Evolutionary conservation across 805 yeast genomes (phyloP).

Genomic region (Huiozyma sinensis): DNA sequence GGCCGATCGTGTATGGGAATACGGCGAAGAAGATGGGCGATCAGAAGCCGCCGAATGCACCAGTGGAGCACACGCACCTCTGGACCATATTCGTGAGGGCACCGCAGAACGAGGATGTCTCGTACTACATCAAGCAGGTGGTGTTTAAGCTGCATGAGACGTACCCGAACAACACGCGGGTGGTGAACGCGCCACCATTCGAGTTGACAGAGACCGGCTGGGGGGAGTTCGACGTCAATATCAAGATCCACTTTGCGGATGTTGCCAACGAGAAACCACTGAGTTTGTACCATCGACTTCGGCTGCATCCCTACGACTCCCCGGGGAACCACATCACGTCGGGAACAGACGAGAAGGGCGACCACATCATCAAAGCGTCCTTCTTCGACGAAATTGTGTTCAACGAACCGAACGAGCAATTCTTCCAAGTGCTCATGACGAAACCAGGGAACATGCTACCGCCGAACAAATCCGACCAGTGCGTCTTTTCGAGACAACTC

Average conservation of each 20-base stretch:
- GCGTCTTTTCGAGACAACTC: constrained; percentile 38
- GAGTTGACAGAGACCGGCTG: constrained; percentile 97
- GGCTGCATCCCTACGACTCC: constrained; percentile 71
- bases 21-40: constrained; percentile 57
- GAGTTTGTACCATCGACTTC: constrained; percentile 77
- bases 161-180: constrained; percentile 74
- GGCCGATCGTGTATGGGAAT: constrained; percentile 78
- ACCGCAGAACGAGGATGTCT: constrained; percentile 68
- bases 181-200: constrained; percentile 83
- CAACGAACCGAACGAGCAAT: constrained; percentile 86
- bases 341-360: constrained; percentile 3
- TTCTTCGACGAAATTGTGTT: constrained; percentile 87
- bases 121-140: constrained; percentile 77
- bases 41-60: constrained; percentile 49
- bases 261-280: constrained; percentile 84
- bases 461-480: constrained; percentile 29
- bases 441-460: constrained; percentile 49
- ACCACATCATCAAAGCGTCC: constrained; percentile 40
- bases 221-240: constrained; percentile 96
- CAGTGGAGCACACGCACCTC: constrained; percentile 83
- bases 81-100: constrained; percentile 91
- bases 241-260: constrained; percentile 76
- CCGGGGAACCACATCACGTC: constrained; percentile 14
- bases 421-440: constrained; percentile 66
- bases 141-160: constrained; percentile 94